Percentiles rank a stretch among this genome's conserved stretches.
phyloP scores from a whole-genome alignment of 176 grass and related monocot species.

The Puccinellia tenuiflora region DNA sequence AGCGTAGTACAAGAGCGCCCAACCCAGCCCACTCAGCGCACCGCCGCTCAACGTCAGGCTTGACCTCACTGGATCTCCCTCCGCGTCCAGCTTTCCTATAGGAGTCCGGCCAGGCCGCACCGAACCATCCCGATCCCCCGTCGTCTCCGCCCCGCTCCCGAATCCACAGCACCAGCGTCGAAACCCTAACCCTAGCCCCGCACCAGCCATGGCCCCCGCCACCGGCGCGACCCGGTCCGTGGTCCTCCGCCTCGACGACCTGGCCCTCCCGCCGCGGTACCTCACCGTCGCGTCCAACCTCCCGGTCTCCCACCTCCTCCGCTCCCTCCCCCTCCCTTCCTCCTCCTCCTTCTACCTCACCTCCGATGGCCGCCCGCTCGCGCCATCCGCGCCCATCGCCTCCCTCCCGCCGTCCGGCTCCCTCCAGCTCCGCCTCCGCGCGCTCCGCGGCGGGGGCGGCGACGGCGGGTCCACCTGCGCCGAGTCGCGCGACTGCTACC shows the following conservation, averaged over 20 bases:
- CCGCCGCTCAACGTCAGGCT: background rate
- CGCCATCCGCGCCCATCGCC: constrained; percentile 7
- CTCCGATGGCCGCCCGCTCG: constrained; percentile 45
- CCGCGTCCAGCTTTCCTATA: background rate
- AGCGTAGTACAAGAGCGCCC: too few relatives aligned
- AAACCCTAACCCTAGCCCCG: constrained; percentile 37
- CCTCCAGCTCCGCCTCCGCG: constrained; percentile 44
- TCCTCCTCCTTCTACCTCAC: constrained; percentile 62
- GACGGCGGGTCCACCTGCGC: constrained; percentile 94
- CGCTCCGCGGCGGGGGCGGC: constrained; percentile 77
- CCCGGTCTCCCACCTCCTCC: constrained; percentile 49
- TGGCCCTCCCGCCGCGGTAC: constrained; percentile 33
- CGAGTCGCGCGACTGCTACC: constrained; percentile 98
- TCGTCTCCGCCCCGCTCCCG: background rate
- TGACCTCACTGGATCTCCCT: background rate
- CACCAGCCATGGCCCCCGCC: constrained; percentile 14
- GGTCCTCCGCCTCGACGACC: constrained; percentile 43
- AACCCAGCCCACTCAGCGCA: too few relatives aligned
- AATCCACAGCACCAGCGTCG: constrained; percentile 9
- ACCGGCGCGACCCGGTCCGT: background rate
- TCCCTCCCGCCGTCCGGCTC: constrained; percentile 27
- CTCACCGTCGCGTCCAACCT: constrained; percentile 40
- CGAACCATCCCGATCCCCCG: background rate
- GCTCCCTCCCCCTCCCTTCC: constrained; percentile 23
- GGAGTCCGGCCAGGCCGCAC: background rate